phyloP scores from a whole-genome alignment of 1,284 basidiomycete species.

The Neonothopanus nambi region DNA sequence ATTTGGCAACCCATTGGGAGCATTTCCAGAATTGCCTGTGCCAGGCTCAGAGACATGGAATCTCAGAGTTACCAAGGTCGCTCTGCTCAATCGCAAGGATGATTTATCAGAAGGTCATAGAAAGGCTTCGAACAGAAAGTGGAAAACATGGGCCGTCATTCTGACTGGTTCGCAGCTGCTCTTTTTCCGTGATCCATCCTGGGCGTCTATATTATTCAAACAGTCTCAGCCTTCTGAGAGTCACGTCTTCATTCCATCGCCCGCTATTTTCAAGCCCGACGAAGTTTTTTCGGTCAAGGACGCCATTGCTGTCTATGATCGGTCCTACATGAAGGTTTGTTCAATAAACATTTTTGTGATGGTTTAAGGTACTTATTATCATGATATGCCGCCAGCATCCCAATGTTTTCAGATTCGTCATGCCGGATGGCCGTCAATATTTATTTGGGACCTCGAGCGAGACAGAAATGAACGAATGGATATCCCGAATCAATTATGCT shows the following conservation, averaged over 20 bases:
- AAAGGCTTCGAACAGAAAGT: constrained; percentile 79
- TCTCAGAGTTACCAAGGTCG: constrained; percentile 82
- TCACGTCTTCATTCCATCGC: constrained; percentile 48
- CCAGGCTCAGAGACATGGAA: constrained; percentile 41
- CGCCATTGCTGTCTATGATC: constrained; percentile 79
- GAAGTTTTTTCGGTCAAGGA: constrained; percentile 83
- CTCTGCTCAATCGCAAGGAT: constrained; percentile 83
- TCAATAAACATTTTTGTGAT: background rate
- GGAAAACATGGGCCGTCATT: constrained; percentile 86
- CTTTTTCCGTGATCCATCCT: constrained; percentile 85
- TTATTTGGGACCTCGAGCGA: constrained; percentile 78
- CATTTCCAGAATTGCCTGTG: constrained; percentile 22
- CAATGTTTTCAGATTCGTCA: constrained; percentile 79
- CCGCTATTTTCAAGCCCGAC: constrained; percentile 79
- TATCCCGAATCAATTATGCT: constrained; percentile 92
- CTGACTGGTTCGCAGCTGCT: constrained; percentile 90
- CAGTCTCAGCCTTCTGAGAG: constrained; percentile 42
- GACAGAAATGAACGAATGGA: constrained; percentile 88
- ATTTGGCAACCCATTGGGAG: constrained; percentile 23
- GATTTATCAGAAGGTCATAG: constrained; percentile 77
- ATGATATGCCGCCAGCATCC: constrained; percentile 48
- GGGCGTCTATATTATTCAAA: constrained; percentile 60
- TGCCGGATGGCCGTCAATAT: constrained; percentile 77
- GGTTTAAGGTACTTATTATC: background rate
- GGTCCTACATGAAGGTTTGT: constrained; percentile 71